A percentile compares a stretch with the other conserved stretches of the same genome.
phyloP scores from a whole-genome alignment of 1,284 basidiomycete genomes.

The Lentinula novae-zelandiae region DNA sequence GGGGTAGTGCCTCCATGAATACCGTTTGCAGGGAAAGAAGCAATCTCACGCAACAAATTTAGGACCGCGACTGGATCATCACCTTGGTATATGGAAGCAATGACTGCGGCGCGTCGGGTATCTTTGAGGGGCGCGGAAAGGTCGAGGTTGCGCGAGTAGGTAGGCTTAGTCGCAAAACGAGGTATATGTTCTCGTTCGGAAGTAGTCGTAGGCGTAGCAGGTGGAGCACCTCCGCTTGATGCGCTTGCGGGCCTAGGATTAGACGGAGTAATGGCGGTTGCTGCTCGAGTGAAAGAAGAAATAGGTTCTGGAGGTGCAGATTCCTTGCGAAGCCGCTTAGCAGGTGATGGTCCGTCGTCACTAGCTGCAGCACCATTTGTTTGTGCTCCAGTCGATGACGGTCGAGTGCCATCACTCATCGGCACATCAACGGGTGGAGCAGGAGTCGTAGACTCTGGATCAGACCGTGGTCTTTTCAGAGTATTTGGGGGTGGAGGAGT shows the following conservation, averaged over 20 bases:
- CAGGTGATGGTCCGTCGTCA: slow-evolving; percentile 57
- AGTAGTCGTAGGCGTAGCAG: slow-evolving; percentile 2
- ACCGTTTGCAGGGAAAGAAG: slow-evolving; percentile 37
- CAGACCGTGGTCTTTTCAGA: slow-evolving; percentile 46
- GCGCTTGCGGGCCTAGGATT: slow-evolving; percentile 9
- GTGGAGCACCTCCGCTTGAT: background rate
- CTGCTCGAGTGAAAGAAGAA: slow-evolving; percentile 15
- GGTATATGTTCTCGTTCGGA: slow-evolving; percentile 6
- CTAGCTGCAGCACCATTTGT: slow-evolving; percentile 27
- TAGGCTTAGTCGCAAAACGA: slow-evolving; percentile 62
- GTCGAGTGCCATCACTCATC: slow-evolving; percentile 42
- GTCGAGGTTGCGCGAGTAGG: slow-evolving; percentile 53
- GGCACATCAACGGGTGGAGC: slow-evolving; percentile 42
- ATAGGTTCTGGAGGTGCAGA: slow-evolving; percentile 28
- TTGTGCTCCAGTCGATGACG: slow-evolving; percentile 44
- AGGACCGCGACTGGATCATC: slow-evolving; percentile 65
- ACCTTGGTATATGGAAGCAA: slow-evolving; percentile 60
- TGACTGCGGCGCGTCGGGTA: slow-evolving; percentile 52
- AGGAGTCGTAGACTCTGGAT: slow-evolving; percentile 39
- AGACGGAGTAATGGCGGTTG: slow-evolving; percentile 4
- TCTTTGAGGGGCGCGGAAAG: slow-evolving; percentile 58
- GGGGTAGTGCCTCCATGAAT: slow-evolving; percentile 17
- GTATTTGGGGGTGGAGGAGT: slow-evolving; percentile 52
- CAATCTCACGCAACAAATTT: slow-evolving; percentile 61
- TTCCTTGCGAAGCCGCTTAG: slow-evolving; percentile 63